Evolutionary conservation across 2,329 filamentous ascomycete species (phyloP).

Genomic region (Ilyonectria robusta): DNA sequence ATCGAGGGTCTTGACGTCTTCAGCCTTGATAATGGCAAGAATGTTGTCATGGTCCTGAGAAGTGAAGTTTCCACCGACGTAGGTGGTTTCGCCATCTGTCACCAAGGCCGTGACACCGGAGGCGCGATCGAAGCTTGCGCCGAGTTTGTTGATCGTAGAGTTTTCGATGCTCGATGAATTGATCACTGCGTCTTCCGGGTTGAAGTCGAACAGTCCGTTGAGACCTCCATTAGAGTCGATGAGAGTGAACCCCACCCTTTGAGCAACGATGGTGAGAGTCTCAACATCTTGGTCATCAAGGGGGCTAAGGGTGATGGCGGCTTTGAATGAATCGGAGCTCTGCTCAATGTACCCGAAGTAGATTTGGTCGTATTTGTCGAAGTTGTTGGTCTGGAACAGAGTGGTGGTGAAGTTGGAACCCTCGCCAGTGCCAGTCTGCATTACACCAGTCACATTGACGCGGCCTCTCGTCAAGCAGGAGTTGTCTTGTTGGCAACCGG

Average conservation of each 20-base stretch:
- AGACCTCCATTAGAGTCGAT: conserved; percentile 83
- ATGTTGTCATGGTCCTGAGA: conserved; percentile 79
- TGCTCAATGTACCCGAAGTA: conserved; percentile 89
- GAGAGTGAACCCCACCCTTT: conserved; percentile 84
- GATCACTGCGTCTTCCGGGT: conserved; percentile 70
- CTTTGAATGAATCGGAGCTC: conserved; percentile 79
- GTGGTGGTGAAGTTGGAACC: conserved; percentile 68
- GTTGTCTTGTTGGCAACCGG: conserved; percentile 86
- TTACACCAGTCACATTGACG: conserved; percentile 83
- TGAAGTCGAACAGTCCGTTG: conserved; percentile 92
- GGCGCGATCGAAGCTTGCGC: conserved; percentile 74
- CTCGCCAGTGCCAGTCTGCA: conserved; percentile 66
- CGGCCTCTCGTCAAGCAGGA: conserved; percentile 83
- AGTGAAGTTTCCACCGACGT: conserved; percentile 88
- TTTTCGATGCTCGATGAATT: conserved; percentile 74
- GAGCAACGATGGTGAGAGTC: conserved; percentile 86
- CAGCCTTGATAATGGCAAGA: conserved; percentile 77
- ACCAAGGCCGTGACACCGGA: conserved; percentile 81
- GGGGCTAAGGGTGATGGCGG: conserved; percentile 84
- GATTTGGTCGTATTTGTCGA: conserved; percentile 95
- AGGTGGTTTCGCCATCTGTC: conserved; percentile 75
- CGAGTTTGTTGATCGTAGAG: conserved; percentile 84
- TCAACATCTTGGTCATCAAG: conserved; percentile 72
- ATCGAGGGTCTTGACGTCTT: conserved; percentile 73
- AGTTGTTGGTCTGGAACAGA: conserved; percentile 93